Base-by-base conservation (phyloP, 192 early-diverging fungal species). In the Coemansia sp. region DNA sequence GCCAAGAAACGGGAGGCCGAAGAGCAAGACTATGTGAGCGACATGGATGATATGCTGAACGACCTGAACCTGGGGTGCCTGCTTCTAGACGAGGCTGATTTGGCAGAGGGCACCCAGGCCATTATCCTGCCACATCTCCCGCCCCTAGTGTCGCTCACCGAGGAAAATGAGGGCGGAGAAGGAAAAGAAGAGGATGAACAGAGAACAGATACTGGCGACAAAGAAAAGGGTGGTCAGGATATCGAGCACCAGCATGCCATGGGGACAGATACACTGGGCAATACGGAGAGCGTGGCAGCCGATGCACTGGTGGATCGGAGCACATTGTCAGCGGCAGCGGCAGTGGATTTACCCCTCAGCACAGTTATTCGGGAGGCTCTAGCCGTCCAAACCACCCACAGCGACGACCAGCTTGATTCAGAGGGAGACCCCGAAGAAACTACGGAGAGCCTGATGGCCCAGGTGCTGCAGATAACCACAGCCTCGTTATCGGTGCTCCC, bases 71-170 rank as follows among this genome's bases (percentile, higher is more conserved):
- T 74, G 24, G 30, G 47, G 15, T 56, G 56, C 14, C 11, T 74
- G 33, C 29, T 74, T 15, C 30, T 67, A 0, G 55, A 61, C 11
- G 55, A 58, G 22, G 13, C 30, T 7, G 56, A 43, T 36, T 37
- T 55, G 46, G 43, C 33, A 2, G 60, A 67, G 32, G 55, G 38
- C 24, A 53, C 61, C 6, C 48, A 58, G 3, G 60, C 46, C 19
- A 34, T 40, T 15, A 53, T 67, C 9, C 59, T 65, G 38, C 38
- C 64, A 4, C 71, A 74, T 35, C 30, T 74, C 32, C 71, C 71
- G 18, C 59, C 64, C 17, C 44, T 67, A 11, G 60, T 58, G 20
- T 20, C 52, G 14, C 23, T 63, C 9, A 27, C 35, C 14, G 55
- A 50, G 20, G 10, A 37, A n/a, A n/a, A n/a, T n/a, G n/a, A n/a